Conservation (phyloP, 441 rosid species). For the Corymbia citriodora region DNA sequence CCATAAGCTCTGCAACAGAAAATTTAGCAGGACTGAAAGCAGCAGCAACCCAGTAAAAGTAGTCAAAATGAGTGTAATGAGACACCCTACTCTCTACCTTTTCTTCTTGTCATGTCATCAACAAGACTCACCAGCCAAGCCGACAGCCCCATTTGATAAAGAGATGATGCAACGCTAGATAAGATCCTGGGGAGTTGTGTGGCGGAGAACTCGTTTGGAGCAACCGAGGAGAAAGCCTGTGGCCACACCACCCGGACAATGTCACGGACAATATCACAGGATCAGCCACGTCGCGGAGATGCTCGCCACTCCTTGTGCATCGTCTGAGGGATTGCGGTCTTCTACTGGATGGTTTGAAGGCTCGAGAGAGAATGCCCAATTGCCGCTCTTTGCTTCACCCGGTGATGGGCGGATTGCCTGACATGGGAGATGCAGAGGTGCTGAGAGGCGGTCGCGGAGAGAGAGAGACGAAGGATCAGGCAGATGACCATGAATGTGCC, state of each 20-base stretch:
- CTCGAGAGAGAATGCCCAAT: background rate
- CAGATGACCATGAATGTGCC: background rate
- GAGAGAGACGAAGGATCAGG: background rate
- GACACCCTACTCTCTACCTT: slow-evolving; percentile 28
- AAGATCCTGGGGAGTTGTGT: background rate
- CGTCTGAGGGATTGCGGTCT: background rate
- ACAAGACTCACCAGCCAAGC: background rate
- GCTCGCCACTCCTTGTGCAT: background rate
- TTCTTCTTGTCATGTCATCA: background rate
- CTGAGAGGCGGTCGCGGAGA: background rate
- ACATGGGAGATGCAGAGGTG: background rate
- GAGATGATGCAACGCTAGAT: background rate
- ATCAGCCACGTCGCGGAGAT: background rate
- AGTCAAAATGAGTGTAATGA: slow-evolving; percentile 32
- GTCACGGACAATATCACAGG: background rate
- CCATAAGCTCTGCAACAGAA: slow-evolving; percentile 31
- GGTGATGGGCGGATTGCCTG: background rate
- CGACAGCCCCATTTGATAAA: background rate
- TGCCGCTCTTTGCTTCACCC: background rate
- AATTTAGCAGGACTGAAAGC: slow-evolving; percentile 27
- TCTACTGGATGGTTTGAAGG: background rate
- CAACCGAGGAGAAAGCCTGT: accelerated
- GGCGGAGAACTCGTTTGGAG: background rate
- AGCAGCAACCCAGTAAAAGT: slow-evolving; percentile 33
- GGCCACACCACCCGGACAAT: background rate